These are phyloP conservation scores for Prunus yedoensis DNA, from an alignment of 331 rosid genomes.

Conservation along the genomic window DNA sequence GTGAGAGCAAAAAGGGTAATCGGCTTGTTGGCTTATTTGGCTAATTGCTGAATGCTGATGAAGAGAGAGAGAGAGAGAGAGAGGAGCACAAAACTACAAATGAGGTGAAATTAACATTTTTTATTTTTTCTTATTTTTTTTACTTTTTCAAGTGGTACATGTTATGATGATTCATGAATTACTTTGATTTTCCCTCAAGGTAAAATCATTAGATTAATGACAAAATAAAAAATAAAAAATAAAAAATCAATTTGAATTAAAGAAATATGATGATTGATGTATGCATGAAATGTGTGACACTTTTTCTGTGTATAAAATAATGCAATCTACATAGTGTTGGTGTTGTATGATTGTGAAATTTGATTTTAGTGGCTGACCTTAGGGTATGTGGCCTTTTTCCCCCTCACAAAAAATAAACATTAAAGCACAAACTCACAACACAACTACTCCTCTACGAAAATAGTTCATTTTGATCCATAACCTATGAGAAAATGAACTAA, in stretches of 20 bases:
- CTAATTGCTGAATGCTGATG: slow-evolving; percentile 13
- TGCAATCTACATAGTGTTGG: neutral
- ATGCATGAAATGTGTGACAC: neutral
- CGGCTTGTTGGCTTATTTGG: slow-evolving; percentile 3
- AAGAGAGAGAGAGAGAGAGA: neutral
- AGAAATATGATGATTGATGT: slow-evolving; percentile 1
- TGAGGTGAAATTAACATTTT: slow-evolving; percentile 18
- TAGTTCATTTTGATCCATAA: too few species aligned
- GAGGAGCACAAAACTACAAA: slow-evolving; percentile 38
- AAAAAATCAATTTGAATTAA: neutral
- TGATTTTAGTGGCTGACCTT: neutral
- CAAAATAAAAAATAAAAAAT: neutral
- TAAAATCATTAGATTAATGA: neutral
- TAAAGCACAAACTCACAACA: neutral
- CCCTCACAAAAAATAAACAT: neutral
- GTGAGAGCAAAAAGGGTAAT: slow-evolving; percentile 27
- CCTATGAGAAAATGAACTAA: neutral
- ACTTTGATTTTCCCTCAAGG: too few species aligned
- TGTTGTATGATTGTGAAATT: neutral
- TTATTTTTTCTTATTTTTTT: neutral
- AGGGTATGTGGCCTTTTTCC: neutral
- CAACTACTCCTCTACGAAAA: neutral
- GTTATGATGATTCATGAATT: neutral
- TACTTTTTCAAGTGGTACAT: neutral
- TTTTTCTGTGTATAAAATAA: neutral